Base-by-base conservation (phyloP, 148 eudicot genomes). In the Heliamphora exappendiculata region DNA sequence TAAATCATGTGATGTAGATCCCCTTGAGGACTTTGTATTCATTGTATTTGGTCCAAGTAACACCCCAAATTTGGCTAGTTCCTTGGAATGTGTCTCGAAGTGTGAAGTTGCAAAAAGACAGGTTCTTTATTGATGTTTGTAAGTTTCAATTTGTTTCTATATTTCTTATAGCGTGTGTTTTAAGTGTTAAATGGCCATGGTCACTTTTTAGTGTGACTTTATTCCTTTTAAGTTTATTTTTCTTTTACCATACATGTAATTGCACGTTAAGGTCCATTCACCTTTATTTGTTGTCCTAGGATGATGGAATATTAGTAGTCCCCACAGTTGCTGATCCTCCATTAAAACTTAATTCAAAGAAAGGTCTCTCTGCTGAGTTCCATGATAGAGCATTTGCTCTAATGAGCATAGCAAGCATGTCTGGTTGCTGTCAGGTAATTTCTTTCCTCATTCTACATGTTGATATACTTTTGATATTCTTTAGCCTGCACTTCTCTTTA, bases 401-500 rank as follows among this genome's bases (percentile, higher is more conserved):
- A 64, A 84, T 88, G 67, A 88, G 97, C 84, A 85, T 91, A 79
- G 85, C 96, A 73, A 90, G 87, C 81, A 86, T 93, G 98, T 91
- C 98, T 24, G 98, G 98, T 67, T 92, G 98, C 77, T 93, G 98
- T 74, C 91, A 93, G 96, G 98, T 93, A 87, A 76, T 33, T 72
- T 63, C 9, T 9, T 41, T 44, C 50, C 20, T 71, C 31, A 33
- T 36, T 13, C 28, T 54, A 17, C 47, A 26, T 49, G 49, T 70
- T 33, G 7, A 54, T 51, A 20, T 13, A 60, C 24, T 70, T 37
- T n/a, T n/a, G n/a, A n/a, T n/a, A n/a, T n/a, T n/a, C n/a, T n/a
- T n/a, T n/a, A n/a, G n/a, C n/a, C n/a, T n/a, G n/a, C n/a, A n/a
- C n/a, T n/a, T n/a, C n/a, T n/a, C n/a, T n/a, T n/a, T n/a, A n/a